phyloP scores from a whole-genome alignment of 805 yeast genomes.

The Candida germanica region DNA sequence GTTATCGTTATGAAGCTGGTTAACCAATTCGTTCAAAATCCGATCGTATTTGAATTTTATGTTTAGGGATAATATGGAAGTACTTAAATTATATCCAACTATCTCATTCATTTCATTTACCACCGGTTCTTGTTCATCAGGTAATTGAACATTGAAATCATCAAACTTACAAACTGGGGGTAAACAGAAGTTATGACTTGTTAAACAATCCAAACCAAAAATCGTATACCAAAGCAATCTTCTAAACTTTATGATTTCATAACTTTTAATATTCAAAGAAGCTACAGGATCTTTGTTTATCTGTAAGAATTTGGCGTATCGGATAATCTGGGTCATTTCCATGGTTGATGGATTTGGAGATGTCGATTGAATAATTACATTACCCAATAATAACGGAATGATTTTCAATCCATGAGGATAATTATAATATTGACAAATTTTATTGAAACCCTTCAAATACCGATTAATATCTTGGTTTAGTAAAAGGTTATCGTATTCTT shows the following conservation, averaged over 20 bases:
- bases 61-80: constrained; percentile 48
- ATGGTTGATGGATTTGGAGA: constrained; percentile 55
- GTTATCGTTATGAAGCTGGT: constrained; percentile 47
- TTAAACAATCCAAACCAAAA: constrained; percentile 54
- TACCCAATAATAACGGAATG: constrained; percentile 43
- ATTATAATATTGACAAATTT: constrained; percentile 47
- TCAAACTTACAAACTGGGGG: constrained; percentile 52
- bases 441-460: constrained; percentile 48
- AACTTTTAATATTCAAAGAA: constrained; percentile 47
- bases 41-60: constrained; percentile 52
- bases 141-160: constrained; percentile 57
- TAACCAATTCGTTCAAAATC: constrained; percentile 52
- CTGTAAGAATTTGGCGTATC: constrained; percentile 55
- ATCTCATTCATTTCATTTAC: constrained; percentile 26
- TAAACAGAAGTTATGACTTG: constrained; percentile 52
- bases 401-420: constrained; percentile 48
- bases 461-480: constrained; percentile 48
- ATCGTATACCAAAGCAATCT: constrained; percentile 69
- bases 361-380: constrained; percentile 49
- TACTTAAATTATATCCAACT: constrained; percentile 36
- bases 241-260: constrained; percentile 48
- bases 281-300: constrained; percentile 60
- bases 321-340: constrained; percentile 52
- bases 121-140: constrained; percentile 44
- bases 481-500: constrained; percentile 49